Evolutionary conservation across 768 basidiomycete species (phyloP), one percentile per base, ranked within the genome.

Genomic region (Phlebiopsis flavidoalba): DNA sequence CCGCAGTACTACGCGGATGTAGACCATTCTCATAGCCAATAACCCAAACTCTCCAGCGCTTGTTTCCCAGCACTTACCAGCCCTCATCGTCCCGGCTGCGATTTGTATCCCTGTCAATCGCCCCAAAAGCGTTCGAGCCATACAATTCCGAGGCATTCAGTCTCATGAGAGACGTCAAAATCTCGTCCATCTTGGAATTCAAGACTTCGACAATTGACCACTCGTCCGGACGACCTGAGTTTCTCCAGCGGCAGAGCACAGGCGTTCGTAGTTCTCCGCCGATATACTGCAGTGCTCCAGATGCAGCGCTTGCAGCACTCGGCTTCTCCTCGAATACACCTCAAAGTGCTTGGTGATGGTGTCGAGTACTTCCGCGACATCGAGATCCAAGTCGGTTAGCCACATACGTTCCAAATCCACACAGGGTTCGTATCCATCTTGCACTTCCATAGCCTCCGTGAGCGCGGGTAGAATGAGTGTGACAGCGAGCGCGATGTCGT

Each of bases 201-300:
- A 64, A 66, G 12, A 57, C 60, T 1, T 57, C 69, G 21, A 45
- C n/a, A n/a, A n/a, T n/a, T n/a, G n/a, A 19, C 8, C 82, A 83
- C 67, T 75, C 83, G 10, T 71, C 17, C 40, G 40, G 17, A 43
- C 40, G 40, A 43, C 17, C 17, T 43, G 3, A 12, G 17, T 43
- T 10, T 43, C 40, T 3, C 40, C 40, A 43, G 17, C 40, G 3
- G 12, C 8, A 10, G 40, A 12, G 10, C 11, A 17, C 17, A 43
- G 40, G 2, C 17, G 40, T 17, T 43, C 40, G 40, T 43, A 43
- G 17, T 43, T 43, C 11, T 17, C 40, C 11, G 3, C 3, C 3
- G 40, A 43, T 12, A 43, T 43, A 8, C 17, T 43, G 8, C 40
- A 43, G 40, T 43, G 3, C 4, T 17, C 10, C 3, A 43, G 40